These are phyloP conservation scores for Hypericum androsaemum DNA, from an alignment of 345 rosid species.

Conservation along the genomic window DNA sequence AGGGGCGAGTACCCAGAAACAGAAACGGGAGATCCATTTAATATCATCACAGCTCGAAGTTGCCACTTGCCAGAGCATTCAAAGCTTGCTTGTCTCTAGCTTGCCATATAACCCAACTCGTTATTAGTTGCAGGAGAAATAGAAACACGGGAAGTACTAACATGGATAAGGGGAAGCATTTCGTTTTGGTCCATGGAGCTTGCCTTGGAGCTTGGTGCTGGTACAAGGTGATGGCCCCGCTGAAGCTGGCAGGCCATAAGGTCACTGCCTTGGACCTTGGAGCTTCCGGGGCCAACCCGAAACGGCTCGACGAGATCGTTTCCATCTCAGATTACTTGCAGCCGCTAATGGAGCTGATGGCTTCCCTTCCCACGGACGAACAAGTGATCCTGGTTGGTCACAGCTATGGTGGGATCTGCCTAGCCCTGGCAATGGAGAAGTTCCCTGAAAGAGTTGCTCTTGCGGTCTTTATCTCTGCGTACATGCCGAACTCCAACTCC, in stretches of 20 bases:
- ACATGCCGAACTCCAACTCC: slow-evolving; percentile 32
- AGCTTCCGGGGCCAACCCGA: slow-evolving; percentile 29
- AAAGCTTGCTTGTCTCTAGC: too few species aligned
- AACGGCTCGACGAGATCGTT: slow-evolving; percentile 20
- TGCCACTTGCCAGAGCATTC: too few species aligned
- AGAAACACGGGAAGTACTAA: background rate
- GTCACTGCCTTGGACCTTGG: slow-evolving; percentile 50
- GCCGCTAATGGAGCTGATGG: slow-evolving; percentile 49
- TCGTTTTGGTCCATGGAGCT: slow-evolving; percentile 52
- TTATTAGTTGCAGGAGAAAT: background rate
- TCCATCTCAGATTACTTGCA: slow-evolving; percentile 31
- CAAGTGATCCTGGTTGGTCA: slow-evolving; percentile 52
- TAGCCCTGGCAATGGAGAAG: slow-evolving; percentile 43
- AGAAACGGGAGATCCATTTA: too few species aligned
- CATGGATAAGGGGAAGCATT: slow-evolving; percentile 23
- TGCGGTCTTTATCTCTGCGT: slow-evolving; percentile 40
- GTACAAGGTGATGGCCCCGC: slow-evolving; percentile 42
- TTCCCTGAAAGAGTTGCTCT: slow-evolving; percentile 38
- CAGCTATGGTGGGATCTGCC: slow-evolving; percentile 41
- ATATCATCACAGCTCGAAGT: too few species aligned
- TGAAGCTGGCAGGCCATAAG: slow-evolving; percentile 33
- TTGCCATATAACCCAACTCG: too few species aligned
- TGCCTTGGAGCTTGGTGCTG: slow-evolving; percentile 66
- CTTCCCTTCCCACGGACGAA: slow-evolving; percentile 27
- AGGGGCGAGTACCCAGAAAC: too few species aligned